Base-by-base conservation (phyloP, 176 grass and related monocot species). In the Musa beccarii region DNA sequence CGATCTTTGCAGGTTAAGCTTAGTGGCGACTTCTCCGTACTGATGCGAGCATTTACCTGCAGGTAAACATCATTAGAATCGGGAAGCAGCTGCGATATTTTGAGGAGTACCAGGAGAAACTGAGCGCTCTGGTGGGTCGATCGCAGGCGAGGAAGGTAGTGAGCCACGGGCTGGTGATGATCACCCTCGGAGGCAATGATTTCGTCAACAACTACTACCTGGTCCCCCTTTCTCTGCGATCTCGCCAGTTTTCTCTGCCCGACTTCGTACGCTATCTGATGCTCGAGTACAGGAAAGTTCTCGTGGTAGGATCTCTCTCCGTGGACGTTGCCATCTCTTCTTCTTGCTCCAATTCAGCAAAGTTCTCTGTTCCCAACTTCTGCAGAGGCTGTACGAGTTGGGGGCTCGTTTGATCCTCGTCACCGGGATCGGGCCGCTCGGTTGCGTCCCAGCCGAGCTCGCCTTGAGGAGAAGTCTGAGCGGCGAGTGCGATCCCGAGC, bases 401-500 rank as follows among this genome's bases (percentile, higher is more conserved):
- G 95, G 90, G 1, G 86, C 82, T 9, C 86, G 86, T 1, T 86
- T 82, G 20, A 80, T 98, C 53, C 68, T 98, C 26, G 95, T 98
- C n/a, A 98, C 95, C 21, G 95, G 95, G 28, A 98, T 88, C 8
- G 95, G 94, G 53, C 87, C 92, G 55, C 81, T 93, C 72, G 95
- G 95, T 22, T 98, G 95, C 73, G 90, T 88, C 23, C 95, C 95
- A 50, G 86, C 90, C 53, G 95, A 91, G 88, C 86, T 98, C 11
- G 90, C 95, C 26, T 50, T 87, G 25, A 85, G 34, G 34, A 43
- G 89, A 78, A 93, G 95, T 77, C 24, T 63, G 23, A 82, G 85
- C 54, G 95, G 95, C 49, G 24, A 53, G 11, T 98, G 95, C 75
- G 90, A 79, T 11, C 34, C 75, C 0, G 90, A 93, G 80, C 90